Percentiles rank a stretch among this genome's conserved stretches.
phyloP scores from a whole-genome alignment of 495 filamentous ascomycete species.

The Penicillium turbatum region DNA sequence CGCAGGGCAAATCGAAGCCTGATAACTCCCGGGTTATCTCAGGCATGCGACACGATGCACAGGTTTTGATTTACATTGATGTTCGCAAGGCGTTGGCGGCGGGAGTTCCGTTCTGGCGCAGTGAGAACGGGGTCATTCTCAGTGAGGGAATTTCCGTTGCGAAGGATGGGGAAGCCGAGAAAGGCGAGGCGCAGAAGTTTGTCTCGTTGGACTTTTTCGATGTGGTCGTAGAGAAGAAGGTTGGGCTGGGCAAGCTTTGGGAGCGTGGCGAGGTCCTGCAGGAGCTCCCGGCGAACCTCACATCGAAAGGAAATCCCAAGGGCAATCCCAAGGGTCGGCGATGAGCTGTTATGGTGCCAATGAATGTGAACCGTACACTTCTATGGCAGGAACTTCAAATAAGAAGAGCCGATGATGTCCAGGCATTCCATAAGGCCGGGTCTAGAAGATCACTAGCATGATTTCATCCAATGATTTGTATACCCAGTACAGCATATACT shows the following conservation, averaged over 20 bases:
- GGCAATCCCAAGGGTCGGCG: conserved; percentile 34
- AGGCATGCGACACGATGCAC: conserved; percentile 77
- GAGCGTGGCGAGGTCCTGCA: conserved; percentile 56
- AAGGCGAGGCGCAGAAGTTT: conserved; percentile 23
- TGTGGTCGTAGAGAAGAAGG: conserved; percentile 54
- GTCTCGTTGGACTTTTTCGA: conserved; percentile 43
- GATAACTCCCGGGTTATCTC: conserved; percentile 56
- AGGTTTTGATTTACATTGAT: conserved; percentile 78
- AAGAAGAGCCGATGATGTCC: neutral
- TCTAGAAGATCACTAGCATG: neutral
- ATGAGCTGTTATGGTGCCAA: conserved; percentile 1
- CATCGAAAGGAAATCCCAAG: conserved; percentile 34
- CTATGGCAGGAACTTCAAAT: neutral
- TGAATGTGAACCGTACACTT: neutral
- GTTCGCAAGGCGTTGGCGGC: conserved; percentile 58
- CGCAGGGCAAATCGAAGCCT: conserved; percentile 3
- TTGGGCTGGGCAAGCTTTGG: conserved; percentile 60
- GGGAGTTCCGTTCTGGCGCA: conserved; percentile 75
- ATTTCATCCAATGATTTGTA: neutral
- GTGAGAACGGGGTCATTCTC: conserved; percentile 74
- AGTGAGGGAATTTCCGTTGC: conserved; percentile 40
- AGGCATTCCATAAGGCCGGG: neutral
- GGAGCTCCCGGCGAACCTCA: conserved; percentile 40
- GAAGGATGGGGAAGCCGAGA: conserved; percentile 7
- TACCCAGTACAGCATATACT: neutral